A percentile compares a stretch with the other conserved stretches of the same genome.
Conservation (phyloP, 306 rosid genomes). For the Trifolium pratense region DNA sequence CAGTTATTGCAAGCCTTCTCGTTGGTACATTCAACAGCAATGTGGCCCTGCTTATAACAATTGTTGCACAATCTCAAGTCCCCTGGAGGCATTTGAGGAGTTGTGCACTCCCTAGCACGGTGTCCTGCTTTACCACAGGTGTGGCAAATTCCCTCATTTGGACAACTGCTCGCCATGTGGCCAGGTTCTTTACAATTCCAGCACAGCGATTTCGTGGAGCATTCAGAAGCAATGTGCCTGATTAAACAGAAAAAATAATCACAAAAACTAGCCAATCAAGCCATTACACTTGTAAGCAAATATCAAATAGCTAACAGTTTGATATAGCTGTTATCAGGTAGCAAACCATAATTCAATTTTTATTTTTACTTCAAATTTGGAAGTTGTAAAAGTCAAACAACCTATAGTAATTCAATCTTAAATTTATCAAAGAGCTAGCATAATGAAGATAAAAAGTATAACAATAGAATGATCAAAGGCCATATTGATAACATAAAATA, state of each 20-base stretch:
- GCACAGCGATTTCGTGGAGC: constrained; percentile 88
- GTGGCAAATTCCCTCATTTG: constrained; percentile 97
- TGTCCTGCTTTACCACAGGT: constrained; percentile 96
- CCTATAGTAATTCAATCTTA: background rate
- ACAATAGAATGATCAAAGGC: background rate
- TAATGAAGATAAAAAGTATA: background rate
- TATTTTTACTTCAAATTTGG: background rate
- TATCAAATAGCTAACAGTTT: constrained; percentile 18
- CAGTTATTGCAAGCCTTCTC: constrained; percentile 98
- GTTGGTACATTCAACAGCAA: constrained; percentile 93
- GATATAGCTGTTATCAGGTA: background rate
- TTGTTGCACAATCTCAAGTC: constrained; percentile 94
- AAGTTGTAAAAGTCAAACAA: constrained; percentile 23
- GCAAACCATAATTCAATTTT: background rate
- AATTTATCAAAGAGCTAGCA: constrained; percentile 11
- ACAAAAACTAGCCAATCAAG: constrained; percentile 9
- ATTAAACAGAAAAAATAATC: constrained; percentile 28
- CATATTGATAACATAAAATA: no score
- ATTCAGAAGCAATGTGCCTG: constrained; percentile 97
- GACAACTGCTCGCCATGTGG: constrained; percentile 91
- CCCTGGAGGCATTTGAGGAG: constrained; percentile 84
- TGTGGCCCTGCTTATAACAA: constrained; percentile 97
- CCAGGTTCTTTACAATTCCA: constrained; percentile 99
- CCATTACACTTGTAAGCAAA: constrained; percentile 11
- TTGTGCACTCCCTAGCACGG: constrained; percentile 90